Evolutionary conservation across 2,329 filamentous ascomycete species (phyloP).

Genomic region (Mycogone perniciosa): DNA sequence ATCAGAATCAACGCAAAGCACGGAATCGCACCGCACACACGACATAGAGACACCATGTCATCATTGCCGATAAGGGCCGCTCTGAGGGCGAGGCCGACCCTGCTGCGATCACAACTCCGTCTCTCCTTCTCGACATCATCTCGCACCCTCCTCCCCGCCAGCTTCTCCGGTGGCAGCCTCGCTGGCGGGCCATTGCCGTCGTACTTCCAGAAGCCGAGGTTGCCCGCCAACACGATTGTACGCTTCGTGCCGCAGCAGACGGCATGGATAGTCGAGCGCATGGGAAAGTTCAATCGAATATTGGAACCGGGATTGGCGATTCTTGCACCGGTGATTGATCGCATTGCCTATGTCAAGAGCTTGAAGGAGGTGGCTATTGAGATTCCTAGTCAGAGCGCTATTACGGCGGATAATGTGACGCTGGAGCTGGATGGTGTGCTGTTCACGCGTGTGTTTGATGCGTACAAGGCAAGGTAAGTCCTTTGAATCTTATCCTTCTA

Average conservation of each 20-base stretch:
- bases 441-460: constrained; percentile 94
- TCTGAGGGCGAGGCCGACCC: constrained; percentile 17
- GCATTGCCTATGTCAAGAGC: constrained; percentile 96
- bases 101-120: constrained; percentile 12
- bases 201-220: constrained; percentile 69
- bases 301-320: constrained; percentile 86
- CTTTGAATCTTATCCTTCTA: not conserved
- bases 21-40: not conserved
- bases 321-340: constrained; percentile 83
- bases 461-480: constrained; percentile 86
- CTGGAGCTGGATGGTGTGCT: constrained; percentile 92
- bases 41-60: constrained; percentile 20
- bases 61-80: constrained; percentile 25
- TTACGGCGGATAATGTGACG: constrained; percentile 97
- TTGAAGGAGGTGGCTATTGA: constrained; percentile 95
- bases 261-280: constrained; percentile 98
- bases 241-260: constrained; percentile 99
- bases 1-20: not conserved
- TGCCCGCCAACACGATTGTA: constrained; percentile 90
- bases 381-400: constrained; percentile 95
- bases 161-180: constrained; percentile 20
- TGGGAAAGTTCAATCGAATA: constrained; percentile 95
- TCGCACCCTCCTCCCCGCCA: constrained; percentile 27
- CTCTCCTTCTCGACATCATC: constrained; percentile 26
- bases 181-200: constrained; percentile 43